Conservation (phyloP, 345 rosid species). For the Lepidium africanum region DNA sequence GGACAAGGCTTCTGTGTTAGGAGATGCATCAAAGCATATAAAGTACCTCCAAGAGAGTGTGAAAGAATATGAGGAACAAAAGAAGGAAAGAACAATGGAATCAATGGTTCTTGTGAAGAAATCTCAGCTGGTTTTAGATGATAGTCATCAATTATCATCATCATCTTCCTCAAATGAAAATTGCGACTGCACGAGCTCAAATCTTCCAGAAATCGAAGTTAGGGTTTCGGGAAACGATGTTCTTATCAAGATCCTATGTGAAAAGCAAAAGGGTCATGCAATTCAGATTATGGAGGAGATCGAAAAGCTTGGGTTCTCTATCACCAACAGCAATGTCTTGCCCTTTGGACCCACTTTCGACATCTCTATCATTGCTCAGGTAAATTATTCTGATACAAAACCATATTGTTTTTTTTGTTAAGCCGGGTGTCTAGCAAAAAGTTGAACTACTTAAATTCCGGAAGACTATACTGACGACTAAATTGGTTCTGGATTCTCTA, state of each 20-base stretch:
- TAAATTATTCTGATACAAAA: neutral
- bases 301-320: slow-evolving; percentile 47
- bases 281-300: slow-evolving; percentile 57
- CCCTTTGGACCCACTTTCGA: slow-evolving; percentile 72
- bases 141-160: slow-evolving; percentile 26
- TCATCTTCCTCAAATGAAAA: slow-evolving; percentile 22
- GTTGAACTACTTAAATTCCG: no score
- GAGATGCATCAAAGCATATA: slow-evolving; percentile 75
- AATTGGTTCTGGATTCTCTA: no score
- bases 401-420: no score
- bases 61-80: slow-evolving; percentile 59
- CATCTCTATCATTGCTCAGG: slow-evolving; percentile 70
- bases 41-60: slow-evolving; percentile 77
- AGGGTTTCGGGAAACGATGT: slow-evolving; percentile 59
- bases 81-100: slow-evolving; percentile 53
- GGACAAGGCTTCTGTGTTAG: slow-evolving; percentile 96
- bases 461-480: no score
- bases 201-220: slow-evolving; percentile 78
- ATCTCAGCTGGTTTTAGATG: slow-evolving; percentile 46
- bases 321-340: slow-evolving; percentile 55
- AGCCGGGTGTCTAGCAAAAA: no score
- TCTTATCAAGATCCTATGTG: slow-evolving; percentile 67
- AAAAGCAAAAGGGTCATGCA: slow-evolving; percentile 54
- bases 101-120: slow-evolving; percentile 67
- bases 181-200: slow-evolving; percentile 12